phyloP scores from a whole-genome alignment of 2,329 filamentous ascomycete species.

The Coniella lustricola region DNA sequence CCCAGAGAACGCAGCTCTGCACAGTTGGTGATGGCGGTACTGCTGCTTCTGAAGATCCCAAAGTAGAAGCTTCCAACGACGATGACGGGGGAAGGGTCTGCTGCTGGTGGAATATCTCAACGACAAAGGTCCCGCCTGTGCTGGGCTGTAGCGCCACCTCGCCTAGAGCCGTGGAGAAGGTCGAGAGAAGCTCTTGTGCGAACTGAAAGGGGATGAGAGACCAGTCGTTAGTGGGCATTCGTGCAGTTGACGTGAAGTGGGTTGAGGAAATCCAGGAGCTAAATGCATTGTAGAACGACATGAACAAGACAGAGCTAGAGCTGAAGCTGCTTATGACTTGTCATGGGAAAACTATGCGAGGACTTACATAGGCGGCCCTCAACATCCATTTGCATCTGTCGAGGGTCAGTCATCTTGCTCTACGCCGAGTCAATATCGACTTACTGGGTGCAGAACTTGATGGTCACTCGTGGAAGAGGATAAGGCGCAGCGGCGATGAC shows the following conservation, averaged over 20 bases:
- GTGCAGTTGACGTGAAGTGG: no score
- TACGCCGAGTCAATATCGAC: not conserved
- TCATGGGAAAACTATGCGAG: not conserved
- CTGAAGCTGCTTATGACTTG: no score
- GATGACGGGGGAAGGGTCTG: slow-evolving; percentile 5
- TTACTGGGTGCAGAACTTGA: slow-evolving; percentile 73
- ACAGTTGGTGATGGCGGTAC: slow-evolving; percentile 2
- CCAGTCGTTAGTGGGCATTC: no score
- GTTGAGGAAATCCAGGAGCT: no score
- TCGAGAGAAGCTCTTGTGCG: slow-evolving; percentile 90
- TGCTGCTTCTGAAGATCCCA: no score
- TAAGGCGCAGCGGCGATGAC: slow-evolving; percentile 22
- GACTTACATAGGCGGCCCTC: slow-evolving; percentile 71
- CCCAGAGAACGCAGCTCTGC: slow-evolving; percentile 62
- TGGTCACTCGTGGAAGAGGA: slow-evolving; percentile 67
- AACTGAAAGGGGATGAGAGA: slow-evolving; percentile 46
- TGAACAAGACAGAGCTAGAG: no score
- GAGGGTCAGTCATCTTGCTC: not conserved
- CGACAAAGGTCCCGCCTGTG: slow-evolving; percentile 76
- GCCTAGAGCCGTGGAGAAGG: slow-evolving; percentile 75
- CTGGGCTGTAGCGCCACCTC: slow-evolving; percentile 82
- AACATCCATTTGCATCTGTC: slow-evolving; percentile 84
- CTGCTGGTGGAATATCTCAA: slow-evolving; percentile 50
- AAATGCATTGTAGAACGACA: no score
- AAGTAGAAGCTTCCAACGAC: not conserved